These are phyloP conservation scores for Geotrichum aggregatum DNA, from an alignment of 1,139 yeast species.

Conservation along the genomic window DNA sequence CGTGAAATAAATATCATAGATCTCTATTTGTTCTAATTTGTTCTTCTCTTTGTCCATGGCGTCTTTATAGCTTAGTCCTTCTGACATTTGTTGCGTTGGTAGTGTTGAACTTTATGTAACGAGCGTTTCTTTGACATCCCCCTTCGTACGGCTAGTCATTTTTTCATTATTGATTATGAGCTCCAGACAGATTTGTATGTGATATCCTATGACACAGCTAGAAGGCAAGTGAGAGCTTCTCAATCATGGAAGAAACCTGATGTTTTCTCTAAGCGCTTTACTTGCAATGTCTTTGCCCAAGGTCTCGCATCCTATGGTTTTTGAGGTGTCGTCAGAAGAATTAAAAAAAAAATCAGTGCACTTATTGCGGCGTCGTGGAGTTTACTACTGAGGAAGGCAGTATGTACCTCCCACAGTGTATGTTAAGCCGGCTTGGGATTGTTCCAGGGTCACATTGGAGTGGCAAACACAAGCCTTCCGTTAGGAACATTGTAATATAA, in stretches of 20 bases:
- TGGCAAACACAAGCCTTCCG: conserved; percentile 70
- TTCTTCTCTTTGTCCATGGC: no score
- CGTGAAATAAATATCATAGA: no score
- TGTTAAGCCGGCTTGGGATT: conserved; percentile 72
- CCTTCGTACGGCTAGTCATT: no score
- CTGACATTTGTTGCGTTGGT: no score
- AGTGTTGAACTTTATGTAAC: no score
- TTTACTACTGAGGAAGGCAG: conserved; percentile 97
- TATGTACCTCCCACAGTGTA: conserved; percentile 93
- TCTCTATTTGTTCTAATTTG: no score
- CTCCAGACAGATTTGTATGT: conserved; percentile 80
- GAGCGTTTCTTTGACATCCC: no score
- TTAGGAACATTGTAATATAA: conserved; percentile 84
- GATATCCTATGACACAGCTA: conserved; percentile 93
- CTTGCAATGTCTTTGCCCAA: conserved; percentile 82
- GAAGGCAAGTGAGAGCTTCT: conserved; percentile 73
- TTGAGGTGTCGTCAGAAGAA: conserved; percentile 69
- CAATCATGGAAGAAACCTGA: conserved; percentile 92
- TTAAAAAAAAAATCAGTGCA: conserved; percentile 48
- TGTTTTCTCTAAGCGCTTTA: conserved; percentile 88
- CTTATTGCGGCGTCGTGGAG: conserved; percentile 94
- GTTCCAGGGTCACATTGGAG: conserved; percentile 78
- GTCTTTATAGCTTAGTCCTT: no score
- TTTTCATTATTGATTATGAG: conserved; percentile 24
- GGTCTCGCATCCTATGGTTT: conserved; percentile 93